Percentiles rank a stretch among this genome's conserved stretches.
Evolutionary conservation across 768 basidiomycete species (phyloP).

Genomic region (Boletus coccyginus): DNA sequence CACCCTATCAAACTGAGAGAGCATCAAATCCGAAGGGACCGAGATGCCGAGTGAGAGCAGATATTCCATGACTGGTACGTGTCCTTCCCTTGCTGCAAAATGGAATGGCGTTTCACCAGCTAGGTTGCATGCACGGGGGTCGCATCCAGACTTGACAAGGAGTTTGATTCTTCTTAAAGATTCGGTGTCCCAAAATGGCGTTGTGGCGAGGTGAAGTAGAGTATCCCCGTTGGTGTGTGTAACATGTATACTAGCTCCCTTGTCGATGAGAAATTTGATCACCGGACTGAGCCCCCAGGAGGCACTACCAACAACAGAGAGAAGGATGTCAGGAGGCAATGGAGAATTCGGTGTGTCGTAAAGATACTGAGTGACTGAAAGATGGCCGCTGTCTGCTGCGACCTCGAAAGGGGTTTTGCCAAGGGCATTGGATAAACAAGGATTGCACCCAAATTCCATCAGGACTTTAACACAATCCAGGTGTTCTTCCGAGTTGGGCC

Average conservation of each 20-base stretch:
- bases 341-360: not conserved
- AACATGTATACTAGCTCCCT: not conserved
- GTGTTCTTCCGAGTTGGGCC: not conserved
- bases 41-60: not conserved
- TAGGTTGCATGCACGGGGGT: not conserved
- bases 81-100: not conserved
- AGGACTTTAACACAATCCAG: not conserved
- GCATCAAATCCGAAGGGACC: not conserved
- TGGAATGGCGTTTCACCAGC: not conserved
- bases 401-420: not conserved
- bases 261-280: not conserved
- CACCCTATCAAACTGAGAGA: not conserved
- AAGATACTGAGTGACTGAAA: not conserved
- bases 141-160: not conserved
- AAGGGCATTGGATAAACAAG: not conserved
- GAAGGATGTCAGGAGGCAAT: not conserved
- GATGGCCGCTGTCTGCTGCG: not conserved
- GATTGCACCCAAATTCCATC: not conserved
- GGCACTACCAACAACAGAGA: not conserved
- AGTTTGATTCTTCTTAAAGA: not conserved
- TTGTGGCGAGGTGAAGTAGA: not conserved
- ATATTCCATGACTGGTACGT: not conserved
- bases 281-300: not conserved
- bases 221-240: not conserved
- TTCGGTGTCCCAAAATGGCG: accelerated